Conservation (phyloP, 768 basidiomycete genomes). For the Mycena rosella region DNA sequence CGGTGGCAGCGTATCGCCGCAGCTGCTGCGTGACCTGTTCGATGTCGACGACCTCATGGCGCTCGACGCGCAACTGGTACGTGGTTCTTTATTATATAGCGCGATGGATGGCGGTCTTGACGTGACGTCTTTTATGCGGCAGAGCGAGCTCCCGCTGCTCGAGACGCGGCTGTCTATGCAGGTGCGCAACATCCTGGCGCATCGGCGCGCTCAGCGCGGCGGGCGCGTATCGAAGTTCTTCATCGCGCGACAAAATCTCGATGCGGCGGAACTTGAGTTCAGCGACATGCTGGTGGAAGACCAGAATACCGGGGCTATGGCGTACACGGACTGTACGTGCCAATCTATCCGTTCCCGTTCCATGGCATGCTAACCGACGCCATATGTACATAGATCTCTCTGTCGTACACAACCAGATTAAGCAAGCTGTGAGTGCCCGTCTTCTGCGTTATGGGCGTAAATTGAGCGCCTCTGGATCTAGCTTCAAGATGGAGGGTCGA, state of each 20-base stretch:
- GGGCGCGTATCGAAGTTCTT: conserved; percentile 69
- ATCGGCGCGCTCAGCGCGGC: conserved; percentile 69
- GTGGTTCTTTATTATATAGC: conserved; percentile 38
- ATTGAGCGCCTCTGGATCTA: conserved; percentile 2
- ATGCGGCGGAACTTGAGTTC: conserved; percentile 94
- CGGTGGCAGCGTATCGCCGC: conserved; percentile 84
- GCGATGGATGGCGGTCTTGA: conserved; percentile 21
- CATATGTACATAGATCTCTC: conserved; percentile 57
- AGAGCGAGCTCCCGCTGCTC: conserved; percentile 80
- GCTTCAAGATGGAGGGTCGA: conserved; percentile 25
- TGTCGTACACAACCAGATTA: conserved; percentile 63
- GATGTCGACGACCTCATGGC: conserved; percentile 83
- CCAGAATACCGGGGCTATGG: conserved; percentile 94
- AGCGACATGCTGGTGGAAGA: conserved; percentile 98
- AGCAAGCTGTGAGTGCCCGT: conserved; percentile 55
- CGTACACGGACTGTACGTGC: conserved; percentile 87
- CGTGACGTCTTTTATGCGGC: conserved; percentile 15
- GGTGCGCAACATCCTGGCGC: conserved; percentile 85
- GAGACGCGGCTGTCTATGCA: conserved; percentile 85
- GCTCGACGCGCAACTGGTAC: conserved; percentile 78
- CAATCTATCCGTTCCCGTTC: not conserved
- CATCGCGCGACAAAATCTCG: conserved; percentile 92
- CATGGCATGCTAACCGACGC: conserved; percentile 21
- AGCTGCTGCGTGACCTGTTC: conserved; percentile 86
- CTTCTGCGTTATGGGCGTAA: not conserved